These are phyloP conservation scores for Vanrija sp. DNA, from an alignment of 1,284 basidiomycete species.

Conservation along the genomic window DNA sequence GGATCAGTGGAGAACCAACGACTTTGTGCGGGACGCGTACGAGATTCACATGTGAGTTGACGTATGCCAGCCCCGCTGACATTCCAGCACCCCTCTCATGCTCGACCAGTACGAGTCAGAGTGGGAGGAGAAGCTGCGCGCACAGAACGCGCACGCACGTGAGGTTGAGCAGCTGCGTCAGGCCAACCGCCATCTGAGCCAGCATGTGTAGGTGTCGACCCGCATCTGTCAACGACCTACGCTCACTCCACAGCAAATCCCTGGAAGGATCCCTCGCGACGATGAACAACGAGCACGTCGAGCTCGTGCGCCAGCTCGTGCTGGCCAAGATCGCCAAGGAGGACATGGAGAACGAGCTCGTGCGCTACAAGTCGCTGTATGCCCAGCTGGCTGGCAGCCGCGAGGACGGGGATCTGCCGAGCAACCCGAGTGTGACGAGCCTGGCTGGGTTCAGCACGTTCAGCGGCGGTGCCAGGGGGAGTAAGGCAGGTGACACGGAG, in stretches of 20 bases:
- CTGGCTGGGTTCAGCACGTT: background rate
- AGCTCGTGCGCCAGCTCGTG: constrained; percentile 75
- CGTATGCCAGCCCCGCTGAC: constrained; percentile 4
- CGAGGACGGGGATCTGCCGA: constrained; percentile 7
- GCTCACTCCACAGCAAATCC: constrained; percentile 58
- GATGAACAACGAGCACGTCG: constrained; percentile 54
- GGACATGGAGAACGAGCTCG: constrained; percentile 83
- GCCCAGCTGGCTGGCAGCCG: constrained; percentile 38
- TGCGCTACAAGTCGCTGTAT: constrained; percentile 83
- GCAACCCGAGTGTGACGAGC: background rate
- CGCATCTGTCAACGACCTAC: background rate
- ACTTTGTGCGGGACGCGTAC: constrained; percentile 80
- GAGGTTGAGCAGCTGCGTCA: constrained; percentile 77
- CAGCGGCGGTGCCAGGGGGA: too few species aligned
- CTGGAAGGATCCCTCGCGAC: constrained; percentile 73
- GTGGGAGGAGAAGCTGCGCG: constrained; percentile 67
- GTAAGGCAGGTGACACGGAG: too few species aligned
- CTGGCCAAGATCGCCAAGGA: constrained; percentile 79
- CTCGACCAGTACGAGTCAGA: constrained; percentile 82
- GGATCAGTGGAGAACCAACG: constrained; percentile 63
- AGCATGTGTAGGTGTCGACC: constrained; percentile 65
- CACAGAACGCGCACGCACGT: constrained; percentile 70
- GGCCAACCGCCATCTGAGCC: constrained; percentile 68
- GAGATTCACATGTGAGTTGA: constrained; percentile 61
- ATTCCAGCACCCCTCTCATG: constrained; percentile 71